Evolutionary conservation across 805 yeast genomes (phyloP).

Genomic region (Scheffersomyces lignosus): DNA sequence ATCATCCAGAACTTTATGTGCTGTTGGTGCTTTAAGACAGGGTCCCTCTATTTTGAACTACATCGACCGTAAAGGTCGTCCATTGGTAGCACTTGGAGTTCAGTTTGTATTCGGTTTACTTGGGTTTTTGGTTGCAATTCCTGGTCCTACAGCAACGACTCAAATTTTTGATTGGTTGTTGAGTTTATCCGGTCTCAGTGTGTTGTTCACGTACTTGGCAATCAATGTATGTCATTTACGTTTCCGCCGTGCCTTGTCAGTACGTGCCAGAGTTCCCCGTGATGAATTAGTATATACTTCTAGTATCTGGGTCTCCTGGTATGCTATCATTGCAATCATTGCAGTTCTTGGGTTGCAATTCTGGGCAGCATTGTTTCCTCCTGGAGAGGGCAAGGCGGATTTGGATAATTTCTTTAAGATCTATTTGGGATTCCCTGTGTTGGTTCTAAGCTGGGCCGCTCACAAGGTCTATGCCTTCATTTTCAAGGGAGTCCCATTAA

Average conservation of each 20-base stretch:
- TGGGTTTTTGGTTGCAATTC: constrained; percentile 27
- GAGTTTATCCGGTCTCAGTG: constrained; percentile 29
- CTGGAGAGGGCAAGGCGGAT: constrained; percentile 20
- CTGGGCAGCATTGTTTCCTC: constrained; percentile 40
- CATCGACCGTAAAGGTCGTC: constrained; percentile 32
- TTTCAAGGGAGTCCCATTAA: constrained; percentile 23
- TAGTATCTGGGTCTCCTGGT: constrained; percentile 32
- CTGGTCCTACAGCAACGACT: constrained; percentile 18
- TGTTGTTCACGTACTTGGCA: constrained; percentile 29
- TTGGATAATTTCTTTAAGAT: constrained; percentile 50
- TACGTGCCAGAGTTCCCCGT: constrained; percentile 21
- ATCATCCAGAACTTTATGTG: constrained; percentile 30
- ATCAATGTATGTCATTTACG: constrained; percentile 32
- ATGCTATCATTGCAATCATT: constrained; percentile 26
- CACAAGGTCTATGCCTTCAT: constrained; percentile 48
- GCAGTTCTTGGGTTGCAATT: constrained; percentile 34
- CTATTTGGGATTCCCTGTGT: constrained; percentile 50
- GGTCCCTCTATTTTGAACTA: constrained; percentile 28
- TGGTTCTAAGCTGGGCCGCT: constrained; percentile 45
- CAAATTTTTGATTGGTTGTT: constrained; percentile 34
- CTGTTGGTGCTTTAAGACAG: constrained; percentile 30
- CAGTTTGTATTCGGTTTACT: constrained; percentile 28
- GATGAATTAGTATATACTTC: constrained; percentile 34
- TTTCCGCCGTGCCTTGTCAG: constrained; percentile 24
- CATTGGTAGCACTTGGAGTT: constrained; percentile 25